Conservation (phyloP, 129 eudicot genomes). For the Daucus carota region DH1_v3.0 NC_030382.2:57933501-57934000, state of each 20-base stretch:
- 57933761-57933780: not conserved
- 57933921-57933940: not conserved
- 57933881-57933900: not conserved
- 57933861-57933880: not conserved
- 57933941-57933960: not conserved
- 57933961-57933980: not conserved
- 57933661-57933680: not conserved
- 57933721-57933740: not conserved
- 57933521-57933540: too few species aligned
- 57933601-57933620: not conserved
- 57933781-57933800: not conserved
- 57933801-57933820: not conserved
- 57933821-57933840: not conserved
- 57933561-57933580: too few species aligned
- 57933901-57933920: not conserved
- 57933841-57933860: not conserved
- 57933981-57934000: constrained; percentile 16
- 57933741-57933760: not conserved
- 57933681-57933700: constrained; percentile 5
- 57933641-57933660: not conserved
- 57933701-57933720: constrained; percentile 10
- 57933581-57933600: too few species aligned
- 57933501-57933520: too few species aligned
- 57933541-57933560: too few species aligned
- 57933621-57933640: not conserved